Evolutionary conservation across 2,329 filamentous ascomycete species (phyloP).

Genomic region (Colletotrichum musicola): DNA sequence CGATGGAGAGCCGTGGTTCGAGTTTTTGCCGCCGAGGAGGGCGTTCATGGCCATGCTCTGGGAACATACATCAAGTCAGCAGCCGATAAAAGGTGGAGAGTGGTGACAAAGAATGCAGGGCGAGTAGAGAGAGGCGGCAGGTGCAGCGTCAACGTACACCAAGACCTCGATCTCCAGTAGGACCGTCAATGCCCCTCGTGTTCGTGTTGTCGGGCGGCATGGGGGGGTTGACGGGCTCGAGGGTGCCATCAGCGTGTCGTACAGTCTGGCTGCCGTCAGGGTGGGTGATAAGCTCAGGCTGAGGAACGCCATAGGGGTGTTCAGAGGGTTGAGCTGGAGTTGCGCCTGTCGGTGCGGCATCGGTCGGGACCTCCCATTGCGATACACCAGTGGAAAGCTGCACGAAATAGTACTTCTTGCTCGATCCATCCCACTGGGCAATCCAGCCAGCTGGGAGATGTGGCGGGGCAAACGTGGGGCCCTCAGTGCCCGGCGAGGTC

Average conservation of each 20-base stretch:
- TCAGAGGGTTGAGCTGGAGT: constrained; percentile 67
- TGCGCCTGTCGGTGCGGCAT: constrained; percentile 71
- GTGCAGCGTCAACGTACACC: constrained; percentile 65
- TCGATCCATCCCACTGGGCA: constrained; percentile 75
- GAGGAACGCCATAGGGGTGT: constrained; percentile 73
- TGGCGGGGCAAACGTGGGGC: constrained; percentile 71
- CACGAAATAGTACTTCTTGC: constrained; percentile 78
- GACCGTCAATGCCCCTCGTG: constrained; percentile 63
- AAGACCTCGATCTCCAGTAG: constrained; percentile 71
- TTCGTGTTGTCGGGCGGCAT: constrained; percentile 62
- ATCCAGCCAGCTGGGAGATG: constrained; percentile 75
- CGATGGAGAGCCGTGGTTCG: constrained; percentile 47
- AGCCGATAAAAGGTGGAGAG: background rate
- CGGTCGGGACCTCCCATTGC: constrained; percentile 80
- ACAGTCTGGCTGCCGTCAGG: constrained; percentile 73
- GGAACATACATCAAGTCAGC: constrained; percentile 32
- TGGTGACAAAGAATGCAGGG: background rate
- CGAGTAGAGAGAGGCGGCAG: constrained; percentile 20
- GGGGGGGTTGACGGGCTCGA: constrained; percentile 68
- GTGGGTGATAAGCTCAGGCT: constrained; percentile 70
- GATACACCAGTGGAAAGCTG: constrained; percentile 79
- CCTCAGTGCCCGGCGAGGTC: constrained; percentile 69
- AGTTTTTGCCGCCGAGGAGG: constrained; percentile 63
- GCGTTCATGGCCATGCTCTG: constrained; percentile 73
- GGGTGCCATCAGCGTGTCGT: constrained; percentile 69